A percentile compares a stretch with the other conserved stretches of the same genome.
Evolutionary conservation across 306 rosid species (phyloP).

Genomic region (Urtica urens): DNA sequence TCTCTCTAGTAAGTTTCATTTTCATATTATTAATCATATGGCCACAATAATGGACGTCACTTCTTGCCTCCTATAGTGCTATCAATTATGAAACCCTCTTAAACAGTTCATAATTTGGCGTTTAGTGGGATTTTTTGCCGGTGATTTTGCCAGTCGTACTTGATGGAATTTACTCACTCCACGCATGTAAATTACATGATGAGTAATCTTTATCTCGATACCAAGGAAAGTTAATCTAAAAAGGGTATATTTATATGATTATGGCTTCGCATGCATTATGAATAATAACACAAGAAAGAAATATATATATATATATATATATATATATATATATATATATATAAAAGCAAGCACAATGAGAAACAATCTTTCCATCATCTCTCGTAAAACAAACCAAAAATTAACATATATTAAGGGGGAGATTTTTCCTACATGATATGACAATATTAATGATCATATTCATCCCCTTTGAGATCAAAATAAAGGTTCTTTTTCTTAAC

Average conservation of each 20-base stretch:
- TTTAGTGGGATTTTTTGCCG: background rate
- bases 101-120: background rate
- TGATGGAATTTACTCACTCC: constrained; percentile 9
- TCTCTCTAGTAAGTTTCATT: too few relatives aligned
- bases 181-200: background rate
- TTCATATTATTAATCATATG: too few relatives aligned
- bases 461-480: constrained; percentile 24
- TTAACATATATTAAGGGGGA: constrained; percentile 39
- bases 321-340: background rate
- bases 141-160: background rate
- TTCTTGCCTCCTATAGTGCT: background rate
- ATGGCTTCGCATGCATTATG: background rate
- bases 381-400: constrained; percentile 41
- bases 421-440: constrained; percentile 32
- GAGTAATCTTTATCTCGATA: background rate
- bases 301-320: background rate
- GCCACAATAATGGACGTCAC: constrained; percentile 2
- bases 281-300: background rate
- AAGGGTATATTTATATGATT: background rate
- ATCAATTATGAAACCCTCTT: constrained; percentile 11
- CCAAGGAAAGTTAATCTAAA: background rate
- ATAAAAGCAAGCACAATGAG: background rate
- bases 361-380: constrained; percentile 1
- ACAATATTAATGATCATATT: constrained; percentile 38
- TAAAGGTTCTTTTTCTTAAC: background rate